These are phyloP conservation scores for Porogramme epimiltina DNA, from an alignment of 1,284 basidiomycete species.

Conservation along the genomic window DNA sequence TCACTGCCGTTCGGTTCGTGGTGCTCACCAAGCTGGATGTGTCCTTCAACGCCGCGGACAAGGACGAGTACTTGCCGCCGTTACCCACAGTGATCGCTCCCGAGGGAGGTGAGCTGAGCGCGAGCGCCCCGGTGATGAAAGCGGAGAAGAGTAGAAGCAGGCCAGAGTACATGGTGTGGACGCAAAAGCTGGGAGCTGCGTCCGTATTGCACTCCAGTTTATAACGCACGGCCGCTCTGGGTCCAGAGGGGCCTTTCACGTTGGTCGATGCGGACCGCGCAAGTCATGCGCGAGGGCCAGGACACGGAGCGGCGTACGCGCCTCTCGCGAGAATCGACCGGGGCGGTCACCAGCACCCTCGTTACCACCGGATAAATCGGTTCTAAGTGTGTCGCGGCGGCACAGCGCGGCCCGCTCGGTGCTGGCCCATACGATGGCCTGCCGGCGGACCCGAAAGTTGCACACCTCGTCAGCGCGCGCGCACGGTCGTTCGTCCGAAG, in stretches of 20 bases:
- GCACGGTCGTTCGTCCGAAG: neutral
- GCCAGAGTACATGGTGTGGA: slow-evolving; percentile 7
- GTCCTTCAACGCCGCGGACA: slow-evolving; percentile 26
- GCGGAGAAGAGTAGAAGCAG: slow-evolving; percentile 7
- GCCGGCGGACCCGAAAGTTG: neutral
- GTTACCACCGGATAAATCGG: neutral
- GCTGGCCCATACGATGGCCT: neutral
- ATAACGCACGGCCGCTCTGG: too few relatives aligned
- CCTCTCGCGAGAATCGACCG: slow-evolving; percentile 15
- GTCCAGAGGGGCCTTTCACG: too few relatives aligned
- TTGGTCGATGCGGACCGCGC: slow-evolving; percentile 1
- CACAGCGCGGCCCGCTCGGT: slow-evolving; percentile 6
- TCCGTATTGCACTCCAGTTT: too few relatives aligned
- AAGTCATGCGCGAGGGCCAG: slow-evolving; percentile 3
- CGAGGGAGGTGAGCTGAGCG: slow-evolving; percentile 24
- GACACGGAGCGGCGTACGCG: neutral
- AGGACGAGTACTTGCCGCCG: slow-evolving; percentile 24
- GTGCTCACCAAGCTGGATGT: slow-evolving; percentile 26
- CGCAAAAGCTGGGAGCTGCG: neutral
- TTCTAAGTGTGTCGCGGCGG: neutral
- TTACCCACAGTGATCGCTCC: slow-evolving; percentile 28
- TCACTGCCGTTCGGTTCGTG: neutral
- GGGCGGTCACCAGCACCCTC: slow-evolving; percentile 1
- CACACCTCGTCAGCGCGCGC: neutral
- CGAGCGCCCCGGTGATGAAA: slow-evolving; percentile 12